These are phyloP conservation scores for Bjerkandera adusta DNA, from an alignment of 1,284 basidiomycete species.

Conservation along the genomic window DNA sequence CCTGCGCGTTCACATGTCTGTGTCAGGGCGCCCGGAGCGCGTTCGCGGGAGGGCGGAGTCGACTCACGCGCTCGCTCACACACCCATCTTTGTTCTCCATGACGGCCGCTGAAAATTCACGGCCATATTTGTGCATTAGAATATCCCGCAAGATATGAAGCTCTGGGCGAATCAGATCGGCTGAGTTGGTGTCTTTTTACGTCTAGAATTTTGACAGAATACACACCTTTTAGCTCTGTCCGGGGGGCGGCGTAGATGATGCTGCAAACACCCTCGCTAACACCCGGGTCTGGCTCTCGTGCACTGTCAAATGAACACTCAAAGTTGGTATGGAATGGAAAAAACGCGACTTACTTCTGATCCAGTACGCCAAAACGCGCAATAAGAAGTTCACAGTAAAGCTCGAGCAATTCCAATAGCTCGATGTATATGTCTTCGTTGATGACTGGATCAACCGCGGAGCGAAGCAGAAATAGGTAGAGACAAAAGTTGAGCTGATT, in stretches of 20 bases:
- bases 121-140: conserved; percentile 91
- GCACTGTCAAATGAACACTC: conserved; percentile 41
- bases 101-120: conserved; percentile 76
- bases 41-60: neutral
- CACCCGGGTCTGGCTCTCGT: conserved; percentile 80
- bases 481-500: too few relatives aligned
- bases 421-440: conserved; percentile 86
- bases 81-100: conserved; percentile 83
- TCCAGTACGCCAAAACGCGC: conserved; percentile 93
- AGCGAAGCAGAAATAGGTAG: conserved; percentile 7
- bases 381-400: conserved; percentile 91
- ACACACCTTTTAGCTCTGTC: conserved; percentile 83
- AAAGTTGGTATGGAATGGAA: conserved; percentile 7
- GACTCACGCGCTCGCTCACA: conserved; percentile 75
- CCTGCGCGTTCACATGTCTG: conserved; percentile 39
- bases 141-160: conserved; percentile 90
- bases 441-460: conserved; percentile 54
- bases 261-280: conserved; percentile 73
- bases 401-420: conserved; percentile 87
- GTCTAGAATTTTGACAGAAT: neutral
- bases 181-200: neutral
- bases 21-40: neutral
- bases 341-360: conserved; percentile 54
- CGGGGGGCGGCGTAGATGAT: conserved; percentile 90
- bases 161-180: conserved; percentile 45